Base-by-base conservation (phyloP, 169 alveolate species). In the Cyclospora cayetanensis region DNA sequence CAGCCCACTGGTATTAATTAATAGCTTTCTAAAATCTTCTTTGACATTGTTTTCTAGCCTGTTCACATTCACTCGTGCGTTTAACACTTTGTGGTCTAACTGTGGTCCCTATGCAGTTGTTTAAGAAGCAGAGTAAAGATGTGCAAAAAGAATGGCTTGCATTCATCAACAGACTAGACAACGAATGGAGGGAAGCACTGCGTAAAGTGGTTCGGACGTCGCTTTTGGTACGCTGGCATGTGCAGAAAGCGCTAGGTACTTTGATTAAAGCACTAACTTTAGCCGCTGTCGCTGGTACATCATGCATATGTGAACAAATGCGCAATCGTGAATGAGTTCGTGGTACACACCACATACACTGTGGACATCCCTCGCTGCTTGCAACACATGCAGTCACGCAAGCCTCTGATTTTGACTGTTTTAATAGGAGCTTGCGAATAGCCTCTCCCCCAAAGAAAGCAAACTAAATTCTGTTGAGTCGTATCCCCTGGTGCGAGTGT, bases 181-280 rank as follows among this genome's bases (percentile, higher is more conserved):
- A 42, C 5, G 70, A 84, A n/a, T 50, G 89, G 83, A 35, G 91
- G 85, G 98, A 96, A 83, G 94, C 98, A 1, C 95, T 97, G 52
- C 96, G 97, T 77, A 94, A 96, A 80, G 95, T 97, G 35, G 97
- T 95, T 39, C 96, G 96, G 82, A 93, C 95, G 25, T 89, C 97
- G 18, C 91, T 96, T 20, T 95, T 94, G 91, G 98, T 88, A 93
- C 29, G 83, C n/a, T 91, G 93, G 80, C 31, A 11, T 18, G 31
- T 27, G 22, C 66, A 52, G 9, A n/a, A n/a, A n/a, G n/a, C n/a
- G n/a, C n/a, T n/a, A n/a, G n/a, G n/a, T n/a, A n/a, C n/a, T n/a
- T n/a, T n/a, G n/a, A n/a, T n/a, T n/a, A n/a, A n/a, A n/a, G n/a
- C n/a, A n/a, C n/a, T n/a, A n/a, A n/a, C n/a, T n/a, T n/a, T n/a